phyloP scores from a whole-genome alignment of 345 rosid genomes.

The Ceriops zippeliana region DNA sequence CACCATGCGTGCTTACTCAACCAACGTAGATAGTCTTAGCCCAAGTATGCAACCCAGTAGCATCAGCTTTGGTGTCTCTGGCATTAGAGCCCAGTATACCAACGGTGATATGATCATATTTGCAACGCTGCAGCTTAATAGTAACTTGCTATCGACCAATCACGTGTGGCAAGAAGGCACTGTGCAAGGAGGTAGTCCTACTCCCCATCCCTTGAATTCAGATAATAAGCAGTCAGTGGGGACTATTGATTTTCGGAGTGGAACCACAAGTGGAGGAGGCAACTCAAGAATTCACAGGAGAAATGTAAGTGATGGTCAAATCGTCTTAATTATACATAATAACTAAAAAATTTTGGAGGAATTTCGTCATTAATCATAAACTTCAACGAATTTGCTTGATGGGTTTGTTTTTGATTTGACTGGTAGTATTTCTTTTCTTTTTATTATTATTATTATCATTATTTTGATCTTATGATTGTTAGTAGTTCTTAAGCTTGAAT shows the following conservation, averaged over 20 bases:
- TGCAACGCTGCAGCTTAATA: slow-evolving; percentile 51
- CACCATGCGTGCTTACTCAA: slow-evolving; percentile 31
- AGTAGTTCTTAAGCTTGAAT: no score
- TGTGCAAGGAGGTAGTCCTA: slow-evolving; percentile 19
- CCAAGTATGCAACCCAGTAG: slow-evolving; percentile 20
- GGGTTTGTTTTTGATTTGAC: no score
- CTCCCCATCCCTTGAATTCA: not conserved
- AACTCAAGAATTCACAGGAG: slow-evolving; percentile 41
- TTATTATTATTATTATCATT: no score
- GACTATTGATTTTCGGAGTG: slow-evolving; percentile 43
- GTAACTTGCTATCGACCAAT: slow-evolving; percentile 21
- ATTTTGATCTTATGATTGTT: no score
- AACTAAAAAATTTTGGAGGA: no score
- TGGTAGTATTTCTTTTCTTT: no score
- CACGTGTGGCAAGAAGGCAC: slow-evolving; percentile 81
- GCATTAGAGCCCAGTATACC: slow-evolving; percentile 26
- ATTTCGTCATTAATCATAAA: no score
- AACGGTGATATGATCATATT: slow-evolving; percentile 48
- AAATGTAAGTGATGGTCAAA: slow-evolving; percentile 53
- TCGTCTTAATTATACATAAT: no score
- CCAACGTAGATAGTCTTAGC: not conserved
- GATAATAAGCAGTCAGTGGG: slow-evolving; percentile 32
- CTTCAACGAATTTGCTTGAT: no score
- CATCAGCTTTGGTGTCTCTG: slow-evolving; percentile 49
- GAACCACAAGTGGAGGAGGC: slow-evolving; percentile 30